Evolutionary conservation across 371 early-diverging fungal species (phyloP), one percentile per base, ranked within the genome.

Genomic region (Apophysomyces elegans): DNA sequence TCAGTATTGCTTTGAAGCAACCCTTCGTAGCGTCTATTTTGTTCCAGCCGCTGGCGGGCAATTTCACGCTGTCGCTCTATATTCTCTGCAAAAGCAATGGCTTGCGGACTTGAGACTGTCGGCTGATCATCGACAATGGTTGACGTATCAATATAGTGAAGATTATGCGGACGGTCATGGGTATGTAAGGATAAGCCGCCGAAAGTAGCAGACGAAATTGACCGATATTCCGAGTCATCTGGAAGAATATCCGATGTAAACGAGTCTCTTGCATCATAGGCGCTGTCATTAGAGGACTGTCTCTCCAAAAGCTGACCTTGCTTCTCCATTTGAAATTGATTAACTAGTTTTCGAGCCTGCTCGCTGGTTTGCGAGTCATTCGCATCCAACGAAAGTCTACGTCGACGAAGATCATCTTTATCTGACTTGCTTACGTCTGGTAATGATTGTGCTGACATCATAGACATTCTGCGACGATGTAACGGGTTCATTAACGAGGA

Each of bases 51-150:
- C 39, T 47, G 56, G 38, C 76, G 70, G 1, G 78, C 76, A 13
- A 63, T 56, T 38, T 77, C 69, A 39, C 81, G 54, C 37, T 80
- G 81, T 1, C 54, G 58, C 13, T 68, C 76, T 38, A 80, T 68
- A 63, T 80, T 66, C 18, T 74, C 70, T 11, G 81, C 76, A 66
- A 80, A 80, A 21, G 54, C 54, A 21, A 50, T 50, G 54, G 21
- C 54, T 26, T 21, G 21, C n/a, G 54, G 54, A 7, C 54, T 16
- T 50, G 11, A 21, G 16, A 26, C 54, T 26, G 54, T 50, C 54
- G 54, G 54, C 21, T 21, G 54, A 18, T 26, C 54, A 50, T 26
- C 21, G 9, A 21, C 5, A 7, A 26, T 21, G 16, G 54, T 50
- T 16, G 54, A 16, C 35, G 54, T 50, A 21, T 16, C 16, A 16